Evolutionary conservation across 2,329 filamentous ascomycete genomes (phyloP).

Genomic region (Cordyceps cateniannulata): DNA sequence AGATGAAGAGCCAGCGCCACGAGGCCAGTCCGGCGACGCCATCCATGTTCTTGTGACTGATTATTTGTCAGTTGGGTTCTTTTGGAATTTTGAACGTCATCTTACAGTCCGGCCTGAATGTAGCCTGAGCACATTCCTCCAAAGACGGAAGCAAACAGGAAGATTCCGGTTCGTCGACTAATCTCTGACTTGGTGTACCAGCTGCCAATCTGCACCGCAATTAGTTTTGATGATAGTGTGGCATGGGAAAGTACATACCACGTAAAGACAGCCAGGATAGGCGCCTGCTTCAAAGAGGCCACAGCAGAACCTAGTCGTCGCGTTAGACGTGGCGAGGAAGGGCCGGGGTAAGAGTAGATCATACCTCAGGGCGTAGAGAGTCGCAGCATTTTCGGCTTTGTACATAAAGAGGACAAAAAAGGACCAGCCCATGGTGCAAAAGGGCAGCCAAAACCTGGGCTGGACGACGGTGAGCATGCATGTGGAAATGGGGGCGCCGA

Average conservation of each 20-base stretch:
- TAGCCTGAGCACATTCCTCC: slow-evolving; percentile 32
- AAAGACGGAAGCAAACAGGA: slow-evolving; percentile 51
- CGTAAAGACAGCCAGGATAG: slow-evolving; percentile 47
- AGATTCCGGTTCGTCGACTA: slow-evolving; percentile 49
- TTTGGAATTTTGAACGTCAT: background rate
- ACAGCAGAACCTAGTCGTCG: slow-evolving; percentile 39
- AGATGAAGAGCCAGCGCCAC: slow-evolving; percentile 34
- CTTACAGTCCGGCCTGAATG: slow-evolving; percentile 26
- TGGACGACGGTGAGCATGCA: slow-evolving; percentile 37
- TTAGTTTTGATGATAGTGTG: background rate
- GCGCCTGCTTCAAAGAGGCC: slow-evolving; percentile 50
- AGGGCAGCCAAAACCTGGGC: slow-evolving; percentile 35
- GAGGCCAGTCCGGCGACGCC: slow-evolving; percentile 27
- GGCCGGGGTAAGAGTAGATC: background rate
- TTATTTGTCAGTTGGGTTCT: background rate
- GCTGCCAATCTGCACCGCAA: slow-evolving; percentile 33
- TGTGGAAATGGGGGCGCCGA: slow-evolving; percentile 38
- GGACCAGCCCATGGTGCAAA: slow-evolving; percentile 31
- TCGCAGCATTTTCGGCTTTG: slow-evolving; percentile 27
- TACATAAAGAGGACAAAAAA: slow-evolving; percentile 33
- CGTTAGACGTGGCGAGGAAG: background rate
- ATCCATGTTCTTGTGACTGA: slow-evolving; percentile 24
- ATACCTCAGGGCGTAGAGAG: slow-evolving; percentile 35
- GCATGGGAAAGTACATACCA: slow-evolving; percentile 17
- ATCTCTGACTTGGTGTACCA: slow-evolving; percentile 56